Percentiles rank a stretch among this genome's conserved stretches.
These are phyloP conservation scores for Blakeslea trispora DNA, from an alignment of 371 early-diverging fungal genomes.

Conservation along the genomic window DNA sequence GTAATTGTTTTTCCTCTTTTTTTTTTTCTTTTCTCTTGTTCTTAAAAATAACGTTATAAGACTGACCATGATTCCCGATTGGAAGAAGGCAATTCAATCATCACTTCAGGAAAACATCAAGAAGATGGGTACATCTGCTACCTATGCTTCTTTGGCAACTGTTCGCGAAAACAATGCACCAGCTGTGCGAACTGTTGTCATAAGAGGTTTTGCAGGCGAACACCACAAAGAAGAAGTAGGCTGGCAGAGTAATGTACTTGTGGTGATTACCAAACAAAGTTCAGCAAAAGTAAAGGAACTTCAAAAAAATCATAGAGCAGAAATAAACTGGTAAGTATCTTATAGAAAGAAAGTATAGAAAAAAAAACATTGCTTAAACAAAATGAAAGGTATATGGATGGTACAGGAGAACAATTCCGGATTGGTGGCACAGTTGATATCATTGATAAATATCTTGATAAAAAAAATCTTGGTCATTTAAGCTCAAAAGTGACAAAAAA, in stretches of 20 bases:
- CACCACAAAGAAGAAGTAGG: conserved; percentile 39
- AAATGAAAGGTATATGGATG: conserved; percentile 34
- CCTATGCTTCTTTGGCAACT: conserved; percentile 45
- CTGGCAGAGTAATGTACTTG: conserved; percentile 45
- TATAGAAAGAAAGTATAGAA: neutral
- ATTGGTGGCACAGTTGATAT: neutral
- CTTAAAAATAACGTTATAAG: neutral
- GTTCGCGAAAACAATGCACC: conserved; percentile 39
- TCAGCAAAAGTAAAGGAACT: conserved; percentile 46
- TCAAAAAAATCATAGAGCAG: conserved; percentile 28
- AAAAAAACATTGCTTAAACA: neutral
- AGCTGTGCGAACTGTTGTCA: conserved; percentile 50
- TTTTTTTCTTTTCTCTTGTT: neutral
- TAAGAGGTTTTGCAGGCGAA: conserved; percentile 52
- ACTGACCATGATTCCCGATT: conserved; percentile 9
- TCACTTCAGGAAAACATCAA: conserved; percentile 41
- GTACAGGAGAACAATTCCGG: neutral
- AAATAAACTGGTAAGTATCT: conserved; percentile 42
- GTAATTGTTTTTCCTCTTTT: neutral
- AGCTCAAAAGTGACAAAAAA: neutral
- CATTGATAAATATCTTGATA: neutral
- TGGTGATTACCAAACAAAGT: conserved; percentile 37
- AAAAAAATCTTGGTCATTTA: conserved; percentile 11
- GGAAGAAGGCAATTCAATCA: conserved; percentile 28
- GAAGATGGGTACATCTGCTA: conserved; percentile 30